A percentile compares a stretch with the other conserved stretches of the same genome.
These are phyloP conservation scores for Skeletonema costatum DNA, from an alignment of 108 stramenopile species.

Conservation along the genomic window DNA sequence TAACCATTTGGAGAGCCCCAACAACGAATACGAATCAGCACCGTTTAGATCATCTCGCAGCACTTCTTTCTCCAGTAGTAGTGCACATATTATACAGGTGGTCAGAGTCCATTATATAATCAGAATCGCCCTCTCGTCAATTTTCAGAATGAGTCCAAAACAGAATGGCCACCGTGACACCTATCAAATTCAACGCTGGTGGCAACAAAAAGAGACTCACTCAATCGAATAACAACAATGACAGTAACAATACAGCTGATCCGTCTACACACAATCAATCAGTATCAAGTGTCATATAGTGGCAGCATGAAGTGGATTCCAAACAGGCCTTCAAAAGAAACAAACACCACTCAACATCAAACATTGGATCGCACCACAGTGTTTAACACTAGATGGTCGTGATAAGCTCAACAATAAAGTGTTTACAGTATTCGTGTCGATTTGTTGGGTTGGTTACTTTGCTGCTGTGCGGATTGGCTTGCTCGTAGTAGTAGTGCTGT, in stretches of 20 bases:
- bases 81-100: no score
- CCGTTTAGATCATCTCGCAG: no score
- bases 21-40: no score
- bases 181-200: background rate
- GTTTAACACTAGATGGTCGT: conserved; percentile 77
- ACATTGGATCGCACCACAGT: conserved; percentile 72
- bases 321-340: conserved; percentile 29
- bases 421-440: conserved; percentile 66
- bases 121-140: no score
- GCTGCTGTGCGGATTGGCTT: conserved; percentile 31
- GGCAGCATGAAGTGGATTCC: conserved; percentile 5
- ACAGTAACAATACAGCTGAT: background rate
- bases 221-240: background rate
- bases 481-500: background rate
- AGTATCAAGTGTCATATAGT: background rate
- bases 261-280: no score
- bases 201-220: background rate
- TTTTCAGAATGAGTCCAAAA: no score
- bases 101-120: no score
- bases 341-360: conserved; percentile 29
- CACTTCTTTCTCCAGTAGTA: no score
- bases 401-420: conserved; percentile 89
- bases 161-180: background rate
- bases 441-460: conserved; percentile 68
- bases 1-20: no score